phyloP scores from a whole-genome alignment of 2,329 filamentous ascomycete genomes.

The Cladosporium sp. region DNA sequence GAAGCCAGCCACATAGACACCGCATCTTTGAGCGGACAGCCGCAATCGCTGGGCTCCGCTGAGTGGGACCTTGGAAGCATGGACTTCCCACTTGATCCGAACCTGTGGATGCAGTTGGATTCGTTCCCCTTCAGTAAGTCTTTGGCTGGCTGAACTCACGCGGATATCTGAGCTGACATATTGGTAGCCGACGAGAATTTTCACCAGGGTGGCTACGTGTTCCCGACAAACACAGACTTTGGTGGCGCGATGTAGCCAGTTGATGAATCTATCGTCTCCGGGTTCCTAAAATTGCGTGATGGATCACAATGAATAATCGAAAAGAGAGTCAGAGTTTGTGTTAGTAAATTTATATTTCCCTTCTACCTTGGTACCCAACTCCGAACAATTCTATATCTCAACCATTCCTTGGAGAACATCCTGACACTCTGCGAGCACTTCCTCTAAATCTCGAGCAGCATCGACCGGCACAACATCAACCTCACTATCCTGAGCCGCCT shows the following conservation, averaged over 20 bases:
- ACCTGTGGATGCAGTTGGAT: slow-evolving; percentile 27
- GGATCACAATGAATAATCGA: too few relatives aligned
- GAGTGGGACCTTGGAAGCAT: slow-evolving; percentile 6
- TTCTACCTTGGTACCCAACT: too few relatives aligned
- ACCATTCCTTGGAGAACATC: not conserved
- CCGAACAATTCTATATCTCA: not conserved
- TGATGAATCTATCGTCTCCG: too few relatives aligned
- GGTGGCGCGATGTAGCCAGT: not conserved
- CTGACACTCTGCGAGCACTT: slow-evolving; percentile 1
- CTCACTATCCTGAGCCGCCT: slow-evolving; percentile 27
- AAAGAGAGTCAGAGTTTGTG: too few relatives aligned
- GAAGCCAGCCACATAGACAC: slow-evolving; percentile 4
- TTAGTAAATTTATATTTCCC: too few relatives aligned
- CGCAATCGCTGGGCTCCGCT: not conserved
- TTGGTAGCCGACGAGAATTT: not conserved
- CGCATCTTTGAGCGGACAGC: not conserved
- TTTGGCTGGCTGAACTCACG: slow-evolving; percentile 11
- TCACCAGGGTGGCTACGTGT: not conserved
- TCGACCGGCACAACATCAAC: slow-evolving; percentile 32
- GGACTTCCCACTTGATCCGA: slow-evolving; percentile 24
- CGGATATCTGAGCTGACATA: not conserved
- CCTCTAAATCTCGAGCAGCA: slow-evolving; percentile 6
- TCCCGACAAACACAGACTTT: not conserved
- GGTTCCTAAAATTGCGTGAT: too few relatives aligned
- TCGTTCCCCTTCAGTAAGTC: slow-evolving; percentile 23